A percentile compares a stretch with the other conserved stretches of the same genome.
These are phyloP conservation scores for Psilocybe mexicana DNA, from an alignment of 1,284 basidiomycete genomes.

Conservation along the genomic window DNA sequence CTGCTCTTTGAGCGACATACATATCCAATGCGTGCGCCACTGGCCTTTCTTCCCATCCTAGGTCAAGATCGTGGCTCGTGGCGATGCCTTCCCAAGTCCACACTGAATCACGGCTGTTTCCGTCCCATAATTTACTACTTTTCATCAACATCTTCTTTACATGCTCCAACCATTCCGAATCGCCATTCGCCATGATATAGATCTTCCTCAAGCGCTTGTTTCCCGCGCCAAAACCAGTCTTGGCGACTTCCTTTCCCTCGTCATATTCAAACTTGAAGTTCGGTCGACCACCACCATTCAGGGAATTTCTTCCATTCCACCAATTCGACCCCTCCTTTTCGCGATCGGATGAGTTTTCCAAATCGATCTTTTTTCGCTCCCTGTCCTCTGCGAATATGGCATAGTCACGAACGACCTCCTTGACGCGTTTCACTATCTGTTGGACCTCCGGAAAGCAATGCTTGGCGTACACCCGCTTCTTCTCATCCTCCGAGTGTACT, in stretches of 20 bases:
- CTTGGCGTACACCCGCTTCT: conserved; percentile 31
- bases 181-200: conserved; percentile 61
- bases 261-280: no score
- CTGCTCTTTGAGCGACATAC: conserved; percentile 48
- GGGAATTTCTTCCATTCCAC: background rate
- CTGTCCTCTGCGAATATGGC: conserved; percentile 30
- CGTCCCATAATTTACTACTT: conserved; percentile 27
- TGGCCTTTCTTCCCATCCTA: conserved; percentile 46
- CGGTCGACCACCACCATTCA: background rate
- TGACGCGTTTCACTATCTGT: conserved; percentile 45
- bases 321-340: background rate
- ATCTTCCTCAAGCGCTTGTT: conserved; percentile 27
- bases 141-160: conserved; percentile 41
- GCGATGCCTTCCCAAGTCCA: conserved; percentile 40
- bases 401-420: conserved; percentile 34
- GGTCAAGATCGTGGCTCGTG: conserved; percentile 44
- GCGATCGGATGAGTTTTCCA: background rate
- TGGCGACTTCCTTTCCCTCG: no score
- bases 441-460: conserved; percentile 52
- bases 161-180: conserved; percentile 43
- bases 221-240: conserved; percentile 12
- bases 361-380: background rate
- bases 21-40: conserved; percentile 54
- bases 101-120: background rate
- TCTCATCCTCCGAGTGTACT: conserved; percentile 17